Evolutionary conservation across 2,329 filamentous ascomycete genomes (phyloP).

Genomic region (Aspergillus piperis): DNA sequence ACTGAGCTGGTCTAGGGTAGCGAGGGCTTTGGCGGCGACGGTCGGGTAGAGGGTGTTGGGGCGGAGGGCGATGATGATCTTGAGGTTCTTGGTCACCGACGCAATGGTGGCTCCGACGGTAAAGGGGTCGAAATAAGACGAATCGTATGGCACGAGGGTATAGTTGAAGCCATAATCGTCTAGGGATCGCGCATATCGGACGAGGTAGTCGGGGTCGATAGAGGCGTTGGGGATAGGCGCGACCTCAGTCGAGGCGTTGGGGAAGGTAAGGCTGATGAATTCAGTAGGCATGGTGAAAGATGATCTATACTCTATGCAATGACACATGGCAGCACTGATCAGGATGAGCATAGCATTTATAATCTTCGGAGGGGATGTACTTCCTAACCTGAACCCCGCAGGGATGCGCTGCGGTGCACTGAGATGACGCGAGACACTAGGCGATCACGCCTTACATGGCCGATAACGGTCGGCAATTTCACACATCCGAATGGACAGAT

Average conservation of each 20-base stretch:
- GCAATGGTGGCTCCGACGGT: constrained; percentile 62
- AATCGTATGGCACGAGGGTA: constrained; percentile 62
- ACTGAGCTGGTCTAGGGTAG: constrained; percentile 62
- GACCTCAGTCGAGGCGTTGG: constrained; percentile 60
- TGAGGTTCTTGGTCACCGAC: constrained; percentile 59
- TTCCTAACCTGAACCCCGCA: background rate
- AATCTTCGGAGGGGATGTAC: background rate
- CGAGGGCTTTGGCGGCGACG: constrained; percentile 62
- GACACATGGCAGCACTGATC: background rate
- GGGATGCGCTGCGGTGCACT: background rate
- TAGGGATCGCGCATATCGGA: constrained; percentile 58
- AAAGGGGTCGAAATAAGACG: constrained; percentile 58
- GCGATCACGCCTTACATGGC: constrained; percentile 1
- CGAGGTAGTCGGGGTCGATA: constrained; percentile 58
- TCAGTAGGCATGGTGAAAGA: constrained; percentile 42
- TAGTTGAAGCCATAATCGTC: constrained; percentile 65
- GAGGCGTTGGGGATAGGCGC: constrained; percentile 53
- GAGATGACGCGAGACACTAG: constrained; percentile 4
- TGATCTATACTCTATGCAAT: background rate
- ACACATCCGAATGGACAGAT: background rate
- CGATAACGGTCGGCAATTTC: background rate
- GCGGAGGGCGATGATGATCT: constrained; percentile 62
- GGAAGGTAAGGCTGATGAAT: constrained; percentile 61
- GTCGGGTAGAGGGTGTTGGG: constrained; percentile 65
- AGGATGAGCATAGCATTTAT: background rate